Evolutionary conservation across 1,139 yeast genomes (phyloP), one percentile per base, ranked within the genome.

Genomic region (Petasospora rhodanensis): DNA sequence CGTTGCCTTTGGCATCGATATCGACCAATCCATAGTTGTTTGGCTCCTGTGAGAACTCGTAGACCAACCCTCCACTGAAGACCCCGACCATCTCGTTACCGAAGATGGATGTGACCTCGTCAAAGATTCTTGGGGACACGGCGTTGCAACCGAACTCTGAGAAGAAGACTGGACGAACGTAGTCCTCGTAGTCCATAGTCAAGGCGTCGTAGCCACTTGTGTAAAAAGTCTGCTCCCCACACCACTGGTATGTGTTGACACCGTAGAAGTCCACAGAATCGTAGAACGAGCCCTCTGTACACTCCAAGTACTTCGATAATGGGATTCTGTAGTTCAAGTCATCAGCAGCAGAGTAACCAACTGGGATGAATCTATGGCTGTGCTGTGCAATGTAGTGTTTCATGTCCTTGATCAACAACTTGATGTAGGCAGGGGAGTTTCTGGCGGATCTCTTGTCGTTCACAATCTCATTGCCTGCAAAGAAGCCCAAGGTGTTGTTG

Each of bases 321-420:
- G 95, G 72, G 11, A 74, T 74, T 46, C 98, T 69, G 56, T 74
- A 85, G 37, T 68, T 62, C 43, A 84, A 66, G 52, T 86, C 96
- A 59, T 91, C 98, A 3, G 96, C 97, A 0, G 97, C 96, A 1
- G 96, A 82, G 58, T 91, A 91, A 0, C 98, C 97, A 22, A 91
- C 91, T 1, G 97, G 97, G 18, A 91, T 75, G 10, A 59, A 55
- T 42, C 97, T 68, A 13, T 76, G 70, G 3, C 78, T 60, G 50
- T 84, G 74, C 17, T 55, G 49, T 16, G 61, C 54, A 37, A 87
- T 76, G 55, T 82, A 91, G 27, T 62, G 59, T 56, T 89, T 89
- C 62, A 87, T 68, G 59, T 89, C 96, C 32, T 93, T 69, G 12
- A 85, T 68, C 23, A 87, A 69, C 0, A 87, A 89, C 50, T 87